Evolutionary conservation across 208 protist species (phyloP).

Genomic region (Crithidia bombi): DNA sequence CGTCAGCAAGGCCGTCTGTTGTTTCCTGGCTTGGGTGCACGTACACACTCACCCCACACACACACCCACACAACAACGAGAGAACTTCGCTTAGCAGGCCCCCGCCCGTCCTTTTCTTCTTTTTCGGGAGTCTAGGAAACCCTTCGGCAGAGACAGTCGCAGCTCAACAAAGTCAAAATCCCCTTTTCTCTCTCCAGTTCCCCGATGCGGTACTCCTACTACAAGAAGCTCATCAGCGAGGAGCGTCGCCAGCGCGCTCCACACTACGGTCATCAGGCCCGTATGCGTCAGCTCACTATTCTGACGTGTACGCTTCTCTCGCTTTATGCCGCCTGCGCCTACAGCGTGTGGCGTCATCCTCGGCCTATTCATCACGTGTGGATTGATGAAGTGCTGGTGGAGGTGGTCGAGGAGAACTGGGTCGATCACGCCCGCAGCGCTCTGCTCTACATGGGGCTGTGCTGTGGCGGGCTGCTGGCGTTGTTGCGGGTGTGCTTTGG

Average conservation of each 20-base stretch:
- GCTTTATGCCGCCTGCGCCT: slow-evolving; percentile 22
- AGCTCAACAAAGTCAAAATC: no score
- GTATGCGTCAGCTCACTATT: slow-evolving; percentile 23
- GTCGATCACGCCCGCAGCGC: slow-evolving; percentile 15
- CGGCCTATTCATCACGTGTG: slow-evolving; percentile 45
- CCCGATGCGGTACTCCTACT: slow-evolving; percentile 39
- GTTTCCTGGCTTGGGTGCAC: no score
- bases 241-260: slow-evolving; percentile 32
- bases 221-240: slow-evolving; percentile 24
- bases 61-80: no score
- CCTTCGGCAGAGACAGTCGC: no score
- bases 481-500: slow-evolving; percentile 27
- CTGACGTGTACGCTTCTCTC: slow-evolving; percentile 16
- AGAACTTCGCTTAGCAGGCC: no score
- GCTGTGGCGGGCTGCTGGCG: slow-evolving; percentile 28
- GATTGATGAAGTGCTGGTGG: slow-evolving; percentile 79
- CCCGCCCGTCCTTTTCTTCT: no score
- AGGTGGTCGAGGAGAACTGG: slow-evolving; percentile 66
- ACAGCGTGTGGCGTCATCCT: slow-evolving; percentile 44
- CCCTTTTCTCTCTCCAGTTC: no score
- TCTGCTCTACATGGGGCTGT: slow-evolving; percentile 24
- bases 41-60: no score
- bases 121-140: no score
- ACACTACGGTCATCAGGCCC: slow-evolving; percentile 13
- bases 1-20: no score